These are phyloP conservation scores for Geotrichum candidum DNA, from an alignment of 1,139 yeast genomes.

Conservation along the genomic window DNA sequence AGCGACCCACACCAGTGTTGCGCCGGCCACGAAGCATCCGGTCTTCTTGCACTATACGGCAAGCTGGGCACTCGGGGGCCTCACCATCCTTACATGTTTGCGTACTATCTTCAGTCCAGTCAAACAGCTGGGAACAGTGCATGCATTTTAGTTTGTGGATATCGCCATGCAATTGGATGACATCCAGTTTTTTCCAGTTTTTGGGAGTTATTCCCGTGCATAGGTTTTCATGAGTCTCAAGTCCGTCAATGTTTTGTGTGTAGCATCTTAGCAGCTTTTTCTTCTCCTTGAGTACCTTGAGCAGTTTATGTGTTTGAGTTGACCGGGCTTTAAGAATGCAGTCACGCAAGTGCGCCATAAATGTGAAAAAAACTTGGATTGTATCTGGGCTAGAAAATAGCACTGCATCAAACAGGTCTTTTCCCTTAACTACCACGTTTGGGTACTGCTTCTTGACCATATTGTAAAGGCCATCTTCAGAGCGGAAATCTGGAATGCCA, in stretches of 20 bases:
- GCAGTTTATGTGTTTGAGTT: slow-evolving; percentile 77
- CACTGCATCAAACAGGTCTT: slow-evolving; percentile 83
- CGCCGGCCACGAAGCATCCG: slow-evolving; percentile 59
- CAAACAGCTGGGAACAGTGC: slow-evolving; percentile 51
- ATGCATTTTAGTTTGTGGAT: slow-evolving; percentile 70
- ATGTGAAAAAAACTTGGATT: slow-evolving; percentile 65
- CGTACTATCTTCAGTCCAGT: slow-evolving; percentile 56
- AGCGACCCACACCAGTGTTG: slow-evolving; percentile 53
- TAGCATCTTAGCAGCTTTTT: slow-evolving; percentile 74
- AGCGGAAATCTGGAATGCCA: slow-evolving; percentile 92
- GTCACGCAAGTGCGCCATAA: slow-evolving; percentile 66
- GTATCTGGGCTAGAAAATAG: slow-evolving; percentile 65
- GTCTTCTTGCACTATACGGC: slow-evolving; percentile 48
- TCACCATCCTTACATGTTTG: slow-evolving; percentile 45
- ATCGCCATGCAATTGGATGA: slow-evolving; percentile 88
- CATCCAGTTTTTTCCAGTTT: slow-evolving; percentile 44
- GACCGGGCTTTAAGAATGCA: slow-evolving; percentile 64
- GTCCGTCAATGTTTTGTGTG: slow-evolving; percentile 71
- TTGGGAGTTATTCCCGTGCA: slow-evolving; percentile 22
- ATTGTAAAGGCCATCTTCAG: slow-evolving; percentile 75
- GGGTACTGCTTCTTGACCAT: slow-evolving; percentile 62
- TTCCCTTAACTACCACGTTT: slow-evolving; percentile 62
- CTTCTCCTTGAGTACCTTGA: slow-evolving; percentile 56
- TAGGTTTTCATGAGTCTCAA: slow-evolving; percentile 44
- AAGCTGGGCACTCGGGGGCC: slow-evolving; percentile 59